A percentile compares a stretch with the other conserved stretches of the same genome.
Evolutionary conservation across 306 rosid genomes (phyloP).

Genomic region (Quercus cerris): DNA sequence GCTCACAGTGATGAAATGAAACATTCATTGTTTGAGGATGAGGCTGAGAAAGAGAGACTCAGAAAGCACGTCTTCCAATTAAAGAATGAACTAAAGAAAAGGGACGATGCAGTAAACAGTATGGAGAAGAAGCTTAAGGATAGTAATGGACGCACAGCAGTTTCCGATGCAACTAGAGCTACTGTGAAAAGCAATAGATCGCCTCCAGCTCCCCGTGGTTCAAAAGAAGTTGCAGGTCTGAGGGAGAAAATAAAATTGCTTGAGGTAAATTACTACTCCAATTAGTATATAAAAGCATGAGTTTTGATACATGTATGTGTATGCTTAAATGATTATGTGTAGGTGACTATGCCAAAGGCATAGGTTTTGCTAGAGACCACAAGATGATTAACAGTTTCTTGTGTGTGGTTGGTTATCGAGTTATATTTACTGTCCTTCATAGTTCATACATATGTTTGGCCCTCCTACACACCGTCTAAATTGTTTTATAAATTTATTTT

Average conservation of each 20-base stretch:
- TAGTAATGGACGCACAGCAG: conserved; percentile 36
- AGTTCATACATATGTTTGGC: not conserved
- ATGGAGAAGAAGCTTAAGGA: conserved; percentile 64
- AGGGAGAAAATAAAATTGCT: conserved; percentile 74
- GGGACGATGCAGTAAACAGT: conserved; percentile 47
- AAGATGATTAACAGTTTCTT: not conserved
- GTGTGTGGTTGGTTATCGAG: not conserved
- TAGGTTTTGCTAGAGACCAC: not conserved
- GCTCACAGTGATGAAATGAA: conserved; percentile 55
- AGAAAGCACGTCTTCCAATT: conserved; percentile 60
- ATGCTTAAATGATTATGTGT: not conserved
- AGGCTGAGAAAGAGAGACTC: conserved; percentile 70
- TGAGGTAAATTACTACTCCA: conserved; percentile 56
- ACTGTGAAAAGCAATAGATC: conserved; percentile 38
- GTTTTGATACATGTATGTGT: not conserved
- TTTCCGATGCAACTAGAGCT: conserved; percentile 43
- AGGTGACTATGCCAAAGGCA: not conserved
- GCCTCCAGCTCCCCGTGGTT: conserved; percentile 37
- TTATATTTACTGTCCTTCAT: not conserved
- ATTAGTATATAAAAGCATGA: conserved; percentile 3
- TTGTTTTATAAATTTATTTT: not conserved
- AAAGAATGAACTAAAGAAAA: conserved; percentile 63
- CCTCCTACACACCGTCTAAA: not conserved
- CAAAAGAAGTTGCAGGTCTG: conserved; percentile 62
- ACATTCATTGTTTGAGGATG: conserved; percentile 53